A percentile compares a stretch with the other conserved stretches of the same genome.
Evolutionary conservation across 768 basidiomycete genomes (phyloP).

Genomic region (Boletus patriciae): DNA sequence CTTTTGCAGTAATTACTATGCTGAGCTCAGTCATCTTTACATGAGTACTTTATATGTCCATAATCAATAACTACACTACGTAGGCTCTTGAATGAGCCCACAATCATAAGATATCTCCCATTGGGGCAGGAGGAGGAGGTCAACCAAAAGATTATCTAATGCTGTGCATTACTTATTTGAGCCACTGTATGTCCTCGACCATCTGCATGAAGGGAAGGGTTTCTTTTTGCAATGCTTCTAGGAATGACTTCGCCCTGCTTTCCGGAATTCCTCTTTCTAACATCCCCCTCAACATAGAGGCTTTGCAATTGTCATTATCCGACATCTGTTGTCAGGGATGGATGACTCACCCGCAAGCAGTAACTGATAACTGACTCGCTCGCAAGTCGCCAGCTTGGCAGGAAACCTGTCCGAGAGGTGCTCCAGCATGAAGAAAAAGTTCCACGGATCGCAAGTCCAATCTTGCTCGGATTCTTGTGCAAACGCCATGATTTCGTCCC

Average conservation of each 20-base stretch:
- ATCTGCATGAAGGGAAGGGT: not conserved
- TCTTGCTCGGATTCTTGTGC: not conserved
- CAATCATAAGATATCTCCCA: not conserved
- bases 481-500: conserved; percentile 1
- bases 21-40: too few relatives aligned
- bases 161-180: too few relatives aligned
- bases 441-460: not conserved
- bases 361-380: not conserved
- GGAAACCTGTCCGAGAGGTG: not conserved
- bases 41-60: too few relatives aligned
- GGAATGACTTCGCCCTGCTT: not conserved
- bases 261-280: not conserved
- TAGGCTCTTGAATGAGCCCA: not conserved
- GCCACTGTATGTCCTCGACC: not conserved
- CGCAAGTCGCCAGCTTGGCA: not conserved
- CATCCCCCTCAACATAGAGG: not conserved
- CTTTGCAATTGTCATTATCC: not conserved
- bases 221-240: not conserved
- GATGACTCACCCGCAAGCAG: not conserved
- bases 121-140: not conserved
- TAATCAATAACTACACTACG: too few relatives aligned
- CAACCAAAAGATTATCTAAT: too few relatives aligned
- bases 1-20: too few relatives aligned
- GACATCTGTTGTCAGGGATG: too few relatives aligned
- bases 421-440: not conserved